A percentile compares a stretch with the other conserved stretches of the same genome.
Evolutionary conservation across 371 early-diverging fungal species (phyloP).

Genomic region (Lichtheimia hyalospora): DNA sequence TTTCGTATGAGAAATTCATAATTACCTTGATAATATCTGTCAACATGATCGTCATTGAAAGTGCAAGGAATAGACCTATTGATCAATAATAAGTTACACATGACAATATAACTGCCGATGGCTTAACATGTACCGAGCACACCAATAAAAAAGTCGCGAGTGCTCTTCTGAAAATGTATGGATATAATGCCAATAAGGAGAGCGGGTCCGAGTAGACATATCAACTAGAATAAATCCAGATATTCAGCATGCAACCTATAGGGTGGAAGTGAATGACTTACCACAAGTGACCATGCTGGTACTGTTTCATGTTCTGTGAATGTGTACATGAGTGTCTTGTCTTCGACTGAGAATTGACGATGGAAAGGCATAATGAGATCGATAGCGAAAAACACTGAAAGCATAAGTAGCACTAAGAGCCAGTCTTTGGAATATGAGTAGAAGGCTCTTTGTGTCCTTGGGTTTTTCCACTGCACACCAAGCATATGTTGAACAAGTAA

Average conservation of each 20-base stretch:
- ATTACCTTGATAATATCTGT: slow-evolving; percentile 72
- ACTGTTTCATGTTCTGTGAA: slow-evolving; percentile 6
- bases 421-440: slow-evolving; percentile 67
- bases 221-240: slow-evolving; percentile 16
- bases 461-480: background rate
- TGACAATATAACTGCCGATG: background rate
- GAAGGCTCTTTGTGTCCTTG: slow-evolving; percentile 25
- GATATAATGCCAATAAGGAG: slow-evolving; percentile 47
- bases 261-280: background rate
- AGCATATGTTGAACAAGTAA: too few relatives aligned
- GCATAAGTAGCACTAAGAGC: slow-evolving; percentile 55
- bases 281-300: slow-evolving; percentile 9
- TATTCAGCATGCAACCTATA: background rate
- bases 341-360: slow-evolving; percentile 65
- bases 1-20: background rate
- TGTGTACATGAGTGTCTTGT: slow-evolving; percentile 61
- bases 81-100: background rate
- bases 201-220: slow-evolving; percentile 56
- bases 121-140: slow-evolving; percentile 46
- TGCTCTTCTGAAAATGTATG: slow-evolving; percentile 44
- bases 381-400: slow-evolving; percentile 46
- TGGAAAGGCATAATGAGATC: slow-evolving; percentile 62
- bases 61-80: slow-evolving; percentile 54
- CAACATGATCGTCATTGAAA: slow-evolving; percentile 65
- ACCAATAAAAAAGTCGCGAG: slow-evolving; percentile 68